phyloP scores from a whole-genome alignment of 2,329 filamentous ascomycete genomes.

The Pseudogymnoascus sp. region DNA sequence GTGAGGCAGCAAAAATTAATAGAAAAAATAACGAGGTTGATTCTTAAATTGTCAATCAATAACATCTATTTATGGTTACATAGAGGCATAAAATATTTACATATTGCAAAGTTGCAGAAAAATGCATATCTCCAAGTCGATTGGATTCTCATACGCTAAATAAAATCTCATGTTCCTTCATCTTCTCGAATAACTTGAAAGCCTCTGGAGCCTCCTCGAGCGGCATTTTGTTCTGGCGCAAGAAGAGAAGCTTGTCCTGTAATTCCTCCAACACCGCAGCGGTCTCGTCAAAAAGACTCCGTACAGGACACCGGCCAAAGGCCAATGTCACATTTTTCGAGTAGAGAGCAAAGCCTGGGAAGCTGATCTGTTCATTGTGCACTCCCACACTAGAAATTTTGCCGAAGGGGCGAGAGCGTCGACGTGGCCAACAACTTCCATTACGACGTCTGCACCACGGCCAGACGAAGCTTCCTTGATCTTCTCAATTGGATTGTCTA shows the following conservation, averaged over 20 bases:
- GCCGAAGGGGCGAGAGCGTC: slow-evolving; percentile 60
- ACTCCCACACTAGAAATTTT: slow-evolving; percentile 59
- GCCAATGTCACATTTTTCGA: slow-evolving; percentile 58
- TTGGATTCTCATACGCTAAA: neutral
- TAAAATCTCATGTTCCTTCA: neutral
- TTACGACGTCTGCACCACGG: slow-evolving; percentile 44
- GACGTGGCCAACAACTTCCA: slow-evolving; percentile 52
- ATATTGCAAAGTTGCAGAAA: too few species aligned
- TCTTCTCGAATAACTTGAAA: neutral
- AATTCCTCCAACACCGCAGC: neutral
- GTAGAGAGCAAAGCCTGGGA: slow-evolving; percentile 46
- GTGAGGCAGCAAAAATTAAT: too few species aligned
- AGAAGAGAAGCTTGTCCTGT: neutral
- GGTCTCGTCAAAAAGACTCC: slow-evolving; percentile 14
- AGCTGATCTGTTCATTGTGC: slow-evolving; percentile 54
- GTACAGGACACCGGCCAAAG: slow-evolving; percentile 66
- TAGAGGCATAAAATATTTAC: too few species aligned
- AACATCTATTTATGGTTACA: too few species aligned
- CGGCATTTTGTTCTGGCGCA: neutral
- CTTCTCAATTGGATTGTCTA: slow-evolving; percentile 23
- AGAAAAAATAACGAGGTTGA: too few species aligned
- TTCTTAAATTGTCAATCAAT: too few species aligned
- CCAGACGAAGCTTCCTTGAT: slow-evolving; percentile 36
- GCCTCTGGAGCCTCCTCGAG: neutral
- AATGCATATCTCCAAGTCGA: too few species aligned